These are phyloP conservation scores for Pythium sukuiense DNA, from an alignment of 352 stramenopile genomes.

Conservation along the genomic window DNA sequence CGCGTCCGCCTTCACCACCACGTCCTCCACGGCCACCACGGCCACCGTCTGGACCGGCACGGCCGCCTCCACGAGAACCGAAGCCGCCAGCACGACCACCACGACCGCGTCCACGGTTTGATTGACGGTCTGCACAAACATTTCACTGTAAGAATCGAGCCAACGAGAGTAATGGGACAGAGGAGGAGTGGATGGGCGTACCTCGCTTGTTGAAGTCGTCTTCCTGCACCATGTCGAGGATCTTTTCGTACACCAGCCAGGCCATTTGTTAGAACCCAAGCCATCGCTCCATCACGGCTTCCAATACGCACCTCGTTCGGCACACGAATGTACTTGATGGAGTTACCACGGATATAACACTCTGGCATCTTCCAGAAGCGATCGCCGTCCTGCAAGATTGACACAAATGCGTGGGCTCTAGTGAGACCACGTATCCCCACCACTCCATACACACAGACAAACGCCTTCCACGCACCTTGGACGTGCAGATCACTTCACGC, in stretches of 20 bases:
- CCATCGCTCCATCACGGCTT: too few relatives aligned
- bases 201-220: conserved; percentile 88
- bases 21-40: conserved; percentile 44
- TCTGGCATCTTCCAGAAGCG: conserved; percentile 98
- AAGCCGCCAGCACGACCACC: conserved; percentile 54
- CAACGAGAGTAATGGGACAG: neutral
- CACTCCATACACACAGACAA: neutral
- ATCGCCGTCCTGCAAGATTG: conserved; percentile 86
- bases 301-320: conserved; percentile 87
- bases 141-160: too few relatives aligned
- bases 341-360: conserved; percentile 98
- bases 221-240: conserved; percentile 95
- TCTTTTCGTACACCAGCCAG: conserved; percentile 31
- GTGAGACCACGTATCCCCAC: conserved; percentile 4
- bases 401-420: conserved; percentile 2
- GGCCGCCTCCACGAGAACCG: conserved; percentile 33
- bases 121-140: conserved; percentile 55
- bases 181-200: conserved; percentile 18
- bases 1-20: conserved; percentile 34
- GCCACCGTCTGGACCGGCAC: conserved; percentile 38
- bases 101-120: conserved; percentile 70
- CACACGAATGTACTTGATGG: conserved; percentile 99
- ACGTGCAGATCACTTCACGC: conserved; percentile 98
- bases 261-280: neutral
- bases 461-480: conserved; percentile 51